Evolutionary conservation across 805 yeast species (phyloP).

Genomic region (Yamadazyma laniorum): DNA sequence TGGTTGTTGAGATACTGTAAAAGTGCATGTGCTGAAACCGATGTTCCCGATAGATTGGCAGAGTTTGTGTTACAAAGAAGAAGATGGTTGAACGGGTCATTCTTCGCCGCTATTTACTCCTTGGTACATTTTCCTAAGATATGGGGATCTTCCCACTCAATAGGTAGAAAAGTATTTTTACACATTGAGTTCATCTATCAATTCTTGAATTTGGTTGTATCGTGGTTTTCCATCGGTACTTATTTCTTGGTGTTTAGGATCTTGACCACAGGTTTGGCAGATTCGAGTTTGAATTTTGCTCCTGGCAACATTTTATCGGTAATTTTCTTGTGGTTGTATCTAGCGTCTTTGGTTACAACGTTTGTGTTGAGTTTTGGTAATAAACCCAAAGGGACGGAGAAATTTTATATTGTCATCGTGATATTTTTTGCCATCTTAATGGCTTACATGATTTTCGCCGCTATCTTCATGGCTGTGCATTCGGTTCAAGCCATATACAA

Average conservation of each 20-base stretch:
- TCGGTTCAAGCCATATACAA: conserved; percentile 40
- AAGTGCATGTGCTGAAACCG: conserved; percentile 64
- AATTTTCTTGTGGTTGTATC: conserved; percentile 53
- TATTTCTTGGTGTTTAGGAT: conserved; percentile 63
- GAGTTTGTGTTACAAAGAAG: conserved; percentile 65
- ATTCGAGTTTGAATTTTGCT: conserved; percentile 36
- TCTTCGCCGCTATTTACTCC: conserved; percentile 60
- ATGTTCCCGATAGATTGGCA: conserved; percentile 61
- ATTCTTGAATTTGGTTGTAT: conserved; percentile 49
- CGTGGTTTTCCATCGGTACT: conserved; percentile 66
- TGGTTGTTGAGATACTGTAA: conserved; percentile 66
- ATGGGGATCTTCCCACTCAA: conserved; percentile 54
- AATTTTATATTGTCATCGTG: conserved; percentile 52
- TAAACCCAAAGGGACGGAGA: conserved; percentile 59
- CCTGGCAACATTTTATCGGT: conserved; percentile 51
- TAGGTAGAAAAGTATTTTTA: conserved; percentile 47
- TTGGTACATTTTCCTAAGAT: conserved; percentile 55
- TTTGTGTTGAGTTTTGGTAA: conserved; percentile 65
- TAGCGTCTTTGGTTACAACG: conserved; percentile 56
- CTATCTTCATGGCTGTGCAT: conserved; percentile 55
- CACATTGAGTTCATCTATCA: conserved; percentile 59
- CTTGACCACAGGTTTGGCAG: conserved; percentile 51
- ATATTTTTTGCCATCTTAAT: conserved; percentile 58
- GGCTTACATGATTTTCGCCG: conserved; percentile 57
- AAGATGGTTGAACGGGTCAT: conserved; percentile 70